Conservation (phyloP, 2,329 filamentous ascomycete genomes). For the Ophiognomonia clavigignenti-juglandacearum region DNA sequence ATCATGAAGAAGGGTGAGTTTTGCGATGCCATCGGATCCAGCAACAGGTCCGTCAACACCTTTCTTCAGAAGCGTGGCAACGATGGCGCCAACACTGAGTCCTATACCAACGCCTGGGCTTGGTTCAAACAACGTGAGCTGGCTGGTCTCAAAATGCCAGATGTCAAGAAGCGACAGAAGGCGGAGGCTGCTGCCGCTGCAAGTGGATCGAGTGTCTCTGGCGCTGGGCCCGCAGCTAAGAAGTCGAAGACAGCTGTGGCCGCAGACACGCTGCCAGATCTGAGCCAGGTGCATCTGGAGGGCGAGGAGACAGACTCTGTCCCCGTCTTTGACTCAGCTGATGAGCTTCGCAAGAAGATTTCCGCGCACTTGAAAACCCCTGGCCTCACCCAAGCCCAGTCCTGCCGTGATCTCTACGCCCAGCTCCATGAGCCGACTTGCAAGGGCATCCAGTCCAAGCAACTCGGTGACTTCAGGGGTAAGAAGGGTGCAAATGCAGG, state of each 20-base stretch:
- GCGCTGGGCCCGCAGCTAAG: not conserved
- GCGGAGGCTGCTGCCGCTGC: not conserved
- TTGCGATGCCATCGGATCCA: slow-evolving; percentile 38
- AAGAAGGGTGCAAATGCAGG: slow-evolving; percentile 39
- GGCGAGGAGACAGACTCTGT: slow-evolving; percentile 43
- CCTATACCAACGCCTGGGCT: slow-evolving; percentile 29
- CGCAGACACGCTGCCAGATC: not conserved
- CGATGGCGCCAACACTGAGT: slow-evolving; percentile 29
- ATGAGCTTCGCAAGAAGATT: slow-evolving; percentile 55
- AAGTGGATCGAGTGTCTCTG: not conserved
- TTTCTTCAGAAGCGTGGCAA: slow-evolving; percentile 47
- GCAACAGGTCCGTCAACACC: slow-evolving; percentile 31
- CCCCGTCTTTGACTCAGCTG: slow-evolving; percentile 51
- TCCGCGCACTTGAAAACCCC: slow-evolving; percentile 40
- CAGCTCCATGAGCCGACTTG: slow-evolving; percentile 5
- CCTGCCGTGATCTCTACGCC: slow-evolving; percentile 35
- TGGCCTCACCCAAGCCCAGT: slow-evolving; percentile 44
- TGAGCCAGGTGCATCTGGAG: slow-evolving; percentile 3
- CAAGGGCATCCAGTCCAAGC: slow-evolving; percentile 27
- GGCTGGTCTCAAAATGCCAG: slow-evolving; percentile 36
- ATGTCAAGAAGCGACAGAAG: slow-evolving; percentile 6
- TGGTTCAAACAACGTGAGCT: slow-evolving; percentile 50
- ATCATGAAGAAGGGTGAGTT: slow-evolving; percentile 47
- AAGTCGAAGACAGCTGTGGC: slow-evolving; percentile 4
- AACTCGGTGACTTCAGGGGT: slow-evolving; percentile 37